A percentile compares a stretch with the other conserved stretches of the same genome.
Evolutionary conservation across 208 protist species (phyloP).

Genomic region (Herpetomonas muscarum): DNA sequence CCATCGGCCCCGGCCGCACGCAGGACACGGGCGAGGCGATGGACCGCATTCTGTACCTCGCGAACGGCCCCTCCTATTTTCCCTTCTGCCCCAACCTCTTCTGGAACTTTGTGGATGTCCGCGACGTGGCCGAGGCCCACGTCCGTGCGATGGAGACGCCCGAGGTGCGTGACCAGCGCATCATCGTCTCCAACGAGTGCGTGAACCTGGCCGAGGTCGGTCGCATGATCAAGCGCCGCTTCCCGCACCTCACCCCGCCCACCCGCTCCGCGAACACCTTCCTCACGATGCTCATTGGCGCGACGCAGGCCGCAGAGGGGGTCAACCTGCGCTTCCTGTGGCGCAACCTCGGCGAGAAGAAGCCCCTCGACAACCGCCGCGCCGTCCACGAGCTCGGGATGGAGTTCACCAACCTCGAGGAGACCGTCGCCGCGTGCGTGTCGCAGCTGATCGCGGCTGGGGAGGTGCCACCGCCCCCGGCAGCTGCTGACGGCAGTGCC

Average conservation of each 20-base stretch:
- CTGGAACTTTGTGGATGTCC: conserved; percentile 91
- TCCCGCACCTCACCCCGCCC: conserved; percentile 75
- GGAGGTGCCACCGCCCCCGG: conserved; percentile 20
- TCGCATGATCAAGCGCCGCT: conserved; percentile 62
- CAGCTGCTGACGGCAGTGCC: neutral
- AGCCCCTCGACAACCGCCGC: conserved; percentile 57
- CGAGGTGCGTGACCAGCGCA: conserved; percentile 72
- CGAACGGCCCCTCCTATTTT: conserved; percentile 60
- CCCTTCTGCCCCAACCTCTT: conserved; percentile 80
- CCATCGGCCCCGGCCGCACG: conserved; percentile 78
- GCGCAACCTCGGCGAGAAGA: conserved; percentile 78
- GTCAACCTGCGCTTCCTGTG: conserved; percentile 78
- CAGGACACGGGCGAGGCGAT: conserved; percentile 82
- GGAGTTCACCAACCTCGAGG: conserved; percentile 68
- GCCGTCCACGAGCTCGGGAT: conserved; percentile 56
- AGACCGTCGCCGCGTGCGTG: conserved; percentile 69
- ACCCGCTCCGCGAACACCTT: conserved; percentile 74
- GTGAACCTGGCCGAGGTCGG: conserved; percentile 69
- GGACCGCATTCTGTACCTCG: conserved; percentile 60
- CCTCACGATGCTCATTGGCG: conserved; percentile 66
- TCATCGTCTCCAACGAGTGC: conserved; percentile 80
- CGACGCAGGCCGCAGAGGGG: conserved; percentile 31
- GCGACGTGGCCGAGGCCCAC: conserved; percentile 83
- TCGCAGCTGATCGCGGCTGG: conserved; percentile 59
- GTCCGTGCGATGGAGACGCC: conserved; percentile 73